Evolutionary conservation across 2,329 filamentous ascomycete genomes (phyloP).

Genomic region (Fusarium agapanthi): DNA sequence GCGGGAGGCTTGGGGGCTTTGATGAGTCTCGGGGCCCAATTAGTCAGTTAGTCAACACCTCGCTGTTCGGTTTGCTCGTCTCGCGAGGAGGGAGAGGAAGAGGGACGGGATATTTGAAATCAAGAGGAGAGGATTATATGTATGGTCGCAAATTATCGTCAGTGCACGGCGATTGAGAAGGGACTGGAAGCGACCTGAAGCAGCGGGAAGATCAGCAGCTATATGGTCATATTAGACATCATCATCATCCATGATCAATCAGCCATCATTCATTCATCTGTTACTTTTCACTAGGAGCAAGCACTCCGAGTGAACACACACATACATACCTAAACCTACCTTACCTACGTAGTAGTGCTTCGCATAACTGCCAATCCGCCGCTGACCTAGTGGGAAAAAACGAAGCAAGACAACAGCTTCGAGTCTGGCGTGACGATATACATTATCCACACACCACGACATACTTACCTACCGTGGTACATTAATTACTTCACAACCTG

Average conservation of each 20-base stretch:
- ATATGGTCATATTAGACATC: slow-evolving; percentile 6
- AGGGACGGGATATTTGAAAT: slow-evolving; percentile 28
- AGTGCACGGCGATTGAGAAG: not conserved
- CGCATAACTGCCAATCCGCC: slow-evolving; percentile 11
- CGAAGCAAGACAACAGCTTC: slow-evolving; percentile 28
- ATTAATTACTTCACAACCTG: not conserved
- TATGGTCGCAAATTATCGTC: not conserved
- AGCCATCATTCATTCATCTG: slow-evolving; percentile 18
- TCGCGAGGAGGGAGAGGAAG: not conserved
- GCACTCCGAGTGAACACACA: not conserved
- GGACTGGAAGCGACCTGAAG: slow-evolving; percentile 24
- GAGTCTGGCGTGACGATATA: slow-evolving; percentile 19
- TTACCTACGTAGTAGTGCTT: not conserved
- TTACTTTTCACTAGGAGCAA: slow-evolving; percentile 4
- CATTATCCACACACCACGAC: slow-evolving; percentile 4
- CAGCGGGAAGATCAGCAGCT: slow-evolving; percentile 27
- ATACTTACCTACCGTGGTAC: not conserved
- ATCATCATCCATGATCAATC: slow-evolving; percentile 31
- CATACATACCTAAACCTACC: not conserved
- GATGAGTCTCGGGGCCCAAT: slow-evolving; percentile 3
- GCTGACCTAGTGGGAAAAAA: slow-evolving; percentile 23
- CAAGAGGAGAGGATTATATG: not conserved
- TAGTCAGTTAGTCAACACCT: not conserved
- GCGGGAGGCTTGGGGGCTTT: slow-evolving; percentile 20
- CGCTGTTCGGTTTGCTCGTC: slow-evolving; percentile 11